Conservation (phyloP, 1,284 basidiomycete genomes). For the Flammula alnicola region DNA sequence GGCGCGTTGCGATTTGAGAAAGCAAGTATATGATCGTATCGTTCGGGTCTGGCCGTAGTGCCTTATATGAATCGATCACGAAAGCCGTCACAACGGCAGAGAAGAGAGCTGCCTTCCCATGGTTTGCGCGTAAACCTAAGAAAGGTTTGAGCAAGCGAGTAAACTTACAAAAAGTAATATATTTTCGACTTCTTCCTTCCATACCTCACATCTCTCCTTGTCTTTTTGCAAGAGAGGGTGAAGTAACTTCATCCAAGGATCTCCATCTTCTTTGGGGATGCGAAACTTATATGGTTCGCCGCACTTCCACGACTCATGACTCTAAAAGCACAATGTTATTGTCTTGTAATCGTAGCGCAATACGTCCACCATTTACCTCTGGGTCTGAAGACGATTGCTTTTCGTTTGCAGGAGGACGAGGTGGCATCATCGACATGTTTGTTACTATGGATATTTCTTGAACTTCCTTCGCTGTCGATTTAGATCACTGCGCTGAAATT, state of each 20-base stretch:
- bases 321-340: no score
- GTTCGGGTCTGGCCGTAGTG: conserved; percentile 10
- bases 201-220: conserved; percentile 5
- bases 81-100: conserved; percentile 11
- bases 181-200: conserved; percentile 19
- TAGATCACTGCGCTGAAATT: no score
- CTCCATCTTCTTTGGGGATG: no score
- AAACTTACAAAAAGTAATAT: conserved; percentile 10
- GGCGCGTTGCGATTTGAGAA: conserved; percentile 1
- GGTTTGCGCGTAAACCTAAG: background rate
- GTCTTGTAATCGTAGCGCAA: no score
- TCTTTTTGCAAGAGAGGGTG: conserved; percentile 8
- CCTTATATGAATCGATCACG: conserved; percentile 9
- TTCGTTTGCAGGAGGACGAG: no score
- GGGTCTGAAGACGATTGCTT: no score
- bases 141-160: background rate
- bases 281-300: no score
- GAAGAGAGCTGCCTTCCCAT: conserved; percentile 6
- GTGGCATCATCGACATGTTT: no score
- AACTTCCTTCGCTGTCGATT: no score
- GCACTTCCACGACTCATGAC: no score
- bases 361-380: no score
- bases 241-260: conserved; percentile 7
- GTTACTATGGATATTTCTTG: no score
- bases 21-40: conserved; percentile 4